A percentile compares a stretch with the other conserved stretches of the same genome.
These are phyloP conservation scores for Trichoderma gracile DNA, from an alignment of 2,329 filamentous ascomycete species.

Conservation along the genomic window DNA sequence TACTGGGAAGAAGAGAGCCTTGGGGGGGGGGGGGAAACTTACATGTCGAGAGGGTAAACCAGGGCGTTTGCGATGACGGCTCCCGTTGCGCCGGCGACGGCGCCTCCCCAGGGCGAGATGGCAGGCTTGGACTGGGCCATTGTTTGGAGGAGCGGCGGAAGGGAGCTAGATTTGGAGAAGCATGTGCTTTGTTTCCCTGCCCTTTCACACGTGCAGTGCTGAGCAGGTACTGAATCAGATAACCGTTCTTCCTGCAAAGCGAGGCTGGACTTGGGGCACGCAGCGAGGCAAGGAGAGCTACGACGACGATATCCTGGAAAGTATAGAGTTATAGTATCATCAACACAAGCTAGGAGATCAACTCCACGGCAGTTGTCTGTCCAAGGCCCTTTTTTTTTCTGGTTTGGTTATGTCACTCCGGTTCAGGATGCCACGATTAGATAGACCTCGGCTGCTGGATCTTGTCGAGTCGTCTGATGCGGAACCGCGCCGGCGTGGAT, in stretches of 20 bases:
- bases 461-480: background rate
- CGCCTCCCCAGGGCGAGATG: conserved; percentile 89
- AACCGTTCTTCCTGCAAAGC: background rate
- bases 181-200: conserved; percentile 5
- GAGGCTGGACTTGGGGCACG: background rate
- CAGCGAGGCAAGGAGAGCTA: too few species aligned
- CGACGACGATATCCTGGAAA: too few species aligned
- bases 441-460: conserved; percentile 20
- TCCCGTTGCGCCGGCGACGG: conserved; percentile 87
- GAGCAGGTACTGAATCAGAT: background rate
- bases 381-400: too few species aligned
- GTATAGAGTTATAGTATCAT: background rate
- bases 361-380: background rate
- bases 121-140: conserved; percentile 63
- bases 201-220: background rate
- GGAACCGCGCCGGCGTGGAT: background rate
- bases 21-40: too few species aligned
- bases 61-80: conserved; percentile 93
- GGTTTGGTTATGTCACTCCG: conserved; percentile 17
- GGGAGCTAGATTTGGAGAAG: background rate
- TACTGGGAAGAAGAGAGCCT: too few species aligned
- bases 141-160: conserved; percentile 43
- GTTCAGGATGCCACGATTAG: conserved; percentile 16
- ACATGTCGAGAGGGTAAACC: conserved; percentile 97
- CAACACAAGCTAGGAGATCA: background rate